phyloP scores from a whole-genome alignment of 2,329 filamentous ascomycete species.

The Fonsecaea monophora region DNA sequence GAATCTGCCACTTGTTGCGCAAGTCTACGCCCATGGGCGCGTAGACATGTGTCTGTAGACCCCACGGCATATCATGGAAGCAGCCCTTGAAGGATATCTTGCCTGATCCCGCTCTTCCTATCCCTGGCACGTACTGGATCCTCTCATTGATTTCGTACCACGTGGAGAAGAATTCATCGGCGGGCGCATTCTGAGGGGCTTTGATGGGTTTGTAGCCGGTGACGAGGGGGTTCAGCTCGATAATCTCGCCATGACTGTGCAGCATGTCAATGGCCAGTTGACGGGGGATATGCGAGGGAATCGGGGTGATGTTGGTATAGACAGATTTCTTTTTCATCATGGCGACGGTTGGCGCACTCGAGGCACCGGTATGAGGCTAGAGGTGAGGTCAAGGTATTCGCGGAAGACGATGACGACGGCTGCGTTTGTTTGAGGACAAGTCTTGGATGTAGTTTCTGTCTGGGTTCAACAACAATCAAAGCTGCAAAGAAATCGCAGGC shows the following conservation, averaged over 20 bases:
- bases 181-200: constrained; percentile 68
- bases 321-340: constrained; percentile 37
- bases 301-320: constrained; percentile 67
- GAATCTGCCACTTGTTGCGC: constrained; percentile 78
- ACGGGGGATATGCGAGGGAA: constrained; percentile 72
- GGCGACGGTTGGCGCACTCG: not conserved
- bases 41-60: constrained; percentile 82
- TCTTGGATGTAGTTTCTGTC: not conserved
- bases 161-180: constrained; percentile 72
- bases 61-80: constrained; percentile 75
- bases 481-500: constrained; percentile 6
- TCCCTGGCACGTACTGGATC: constrained; percentile 75
- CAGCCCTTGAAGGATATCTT: constrained; percentile 80
- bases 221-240: constrained; percentile 84
- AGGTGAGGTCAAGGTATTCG: not conserved
- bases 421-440: not conserved
- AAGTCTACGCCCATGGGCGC: constrained; percentile 83
- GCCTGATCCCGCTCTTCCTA: constrained; percentile 49
- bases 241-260: constrained; percentile 81
- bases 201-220: constrained; percentile 72
- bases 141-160: constrained; percentile 84
- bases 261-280: constrained; percentile 75
- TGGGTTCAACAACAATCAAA: not conserved
- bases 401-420: not conserved
- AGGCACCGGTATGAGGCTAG: not conserved